phyloP scores from a whole-genome alignment of 495 filamentous ascomycete genomes.

The Halenospora varia region DNA sequence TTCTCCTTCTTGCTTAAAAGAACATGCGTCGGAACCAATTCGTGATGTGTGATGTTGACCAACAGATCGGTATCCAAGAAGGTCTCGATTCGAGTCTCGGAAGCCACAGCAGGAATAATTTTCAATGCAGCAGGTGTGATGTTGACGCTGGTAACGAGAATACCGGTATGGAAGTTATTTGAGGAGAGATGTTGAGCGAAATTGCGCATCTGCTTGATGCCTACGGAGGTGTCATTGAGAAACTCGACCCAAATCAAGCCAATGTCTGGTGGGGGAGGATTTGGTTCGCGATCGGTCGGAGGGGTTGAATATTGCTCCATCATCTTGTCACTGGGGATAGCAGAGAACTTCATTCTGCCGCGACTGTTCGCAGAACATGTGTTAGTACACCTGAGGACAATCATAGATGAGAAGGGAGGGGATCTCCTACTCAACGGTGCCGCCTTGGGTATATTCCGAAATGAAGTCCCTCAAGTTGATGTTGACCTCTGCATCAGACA shows the following conservation, averaged over 20 bases:
- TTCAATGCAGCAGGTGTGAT: slow-evolving; percentile 83
- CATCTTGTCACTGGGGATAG: slow-evolving; percentile 78
- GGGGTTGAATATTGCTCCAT: slow-evolving; percentile 72
- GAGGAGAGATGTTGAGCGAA: slow-evolving; percentile 78
- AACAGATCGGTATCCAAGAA: slow-evolving; percentile 94
- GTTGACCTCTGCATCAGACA: slow-evolving; percentile 82
- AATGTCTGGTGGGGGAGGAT: slow-evolving; percentile 62
- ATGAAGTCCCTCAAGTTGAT: slow-evolving; percentile 77
- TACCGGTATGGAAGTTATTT: slow-evolving; percentile 80
- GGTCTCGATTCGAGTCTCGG: slow-evolving; percentile 77
- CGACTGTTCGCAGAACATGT: slow-evolving; percentile 54
- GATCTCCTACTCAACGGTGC: slow-evolving; percentile 33
- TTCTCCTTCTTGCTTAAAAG: slow-evolving; percentile 90
- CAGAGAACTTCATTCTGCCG: slow-evolving; percentile 77
- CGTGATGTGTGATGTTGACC: slow-evolving; percentile 97
- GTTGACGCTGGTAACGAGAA: slow-evolving; percentile 77
- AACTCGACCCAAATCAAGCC: slow-evolving; percentile 95
- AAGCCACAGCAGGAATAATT: slow-evolving; percentile 64
- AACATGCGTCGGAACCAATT: slow-evolving; percentile 92
- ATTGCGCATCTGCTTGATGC: slow-evolving; percentile 83
- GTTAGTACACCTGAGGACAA: slow-evolving; percentile 23
- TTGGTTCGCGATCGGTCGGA: slow-evolving; percentile 57
- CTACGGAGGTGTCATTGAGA: slow-evolving; percentile 67
- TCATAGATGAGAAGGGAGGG: not conserved
- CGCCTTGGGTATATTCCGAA: slow-evolving; percentile 59